phyloP scores from a whole-genome alignment of 2,329 filamentous ascomycete genomes.

The Cladosporium sp. region DNA sequence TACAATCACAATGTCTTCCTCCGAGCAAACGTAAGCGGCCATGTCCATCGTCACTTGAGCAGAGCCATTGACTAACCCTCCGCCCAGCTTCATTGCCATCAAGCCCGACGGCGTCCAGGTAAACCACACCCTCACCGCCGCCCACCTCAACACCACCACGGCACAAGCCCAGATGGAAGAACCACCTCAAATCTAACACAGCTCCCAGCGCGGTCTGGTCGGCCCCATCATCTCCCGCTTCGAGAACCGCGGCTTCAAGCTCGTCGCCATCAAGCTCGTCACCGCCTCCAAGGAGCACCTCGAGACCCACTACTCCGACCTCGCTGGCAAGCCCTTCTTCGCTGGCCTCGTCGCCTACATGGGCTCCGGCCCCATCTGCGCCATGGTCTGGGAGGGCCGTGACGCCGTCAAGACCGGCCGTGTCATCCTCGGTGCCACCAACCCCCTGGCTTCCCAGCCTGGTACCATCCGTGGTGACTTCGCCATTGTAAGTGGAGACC shows the following conservation, averaged over 20 bases:
- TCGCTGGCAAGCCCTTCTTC: slow-evolving; percentile 96
- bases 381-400: slow-evolving; percentile 99
- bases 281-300: slow-evolving; percentile 89
- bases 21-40: slow-evolving; percentile 74
- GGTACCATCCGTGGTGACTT: slow-evolving; percentile 97
- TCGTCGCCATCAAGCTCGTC: slow-evolving; percentile 93
- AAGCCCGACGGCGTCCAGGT: slow-evolving; percentile 99
- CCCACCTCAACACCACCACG: background rate
- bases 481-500: slow-evolving; percentile 57
- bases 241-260: slow-evolving; percentile 98
- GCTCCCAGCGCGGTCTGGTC: slow-evolving; percentile 80
- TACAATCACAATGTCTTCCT: slow-evolving; percentile 50
- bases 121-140: slow-evolving; percentile 32
- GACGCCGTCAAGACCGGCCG: slow-evolving; percentile 99
- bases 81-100: slow-evolving; percentile 92
- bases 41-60: background rate
- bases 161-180: background rate
- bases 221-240: slow-evolving; percentile 98
- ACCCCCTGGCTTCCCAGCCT: slow-evolving; percentile 88
- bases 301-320: slow-evolving; percentile 95
- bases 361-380: slow-evolving; percentile 91
- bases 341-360: slow-evolving; percentile 92
- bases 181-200: slow-evolving; percentile 16
- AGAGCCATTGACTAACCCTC: slow-evolving; percentile 1
- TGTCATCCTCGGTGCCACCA: slow-evolving; percentile 95